phyloP scores from a whole-genome alignment of 805 yeast species.

The Kuraishia hungarica region DNA sequence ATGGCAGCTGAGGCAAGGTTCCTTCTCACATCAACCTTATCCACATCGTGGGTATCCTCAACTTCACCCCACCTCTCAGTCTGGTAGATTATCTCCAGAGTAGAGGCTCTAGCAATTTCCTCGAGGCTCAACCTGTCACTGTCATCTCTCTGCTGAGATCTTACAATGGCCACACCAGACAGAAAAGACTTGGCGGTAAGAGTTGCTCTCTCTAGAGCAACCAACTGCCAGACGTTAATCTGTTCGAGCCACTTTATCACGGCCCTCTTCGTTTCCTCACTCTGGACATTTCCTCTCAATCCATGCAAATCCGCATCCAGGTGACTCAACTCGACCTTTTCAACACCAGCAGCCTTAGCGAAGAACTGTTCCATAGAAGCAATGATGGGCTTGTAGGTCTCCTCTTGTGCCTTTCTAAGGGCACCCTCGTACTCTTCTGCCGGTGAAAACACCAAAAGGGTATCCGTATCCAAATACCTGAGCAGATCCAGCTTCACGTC shows the following conservation, averaged over 20 bases:
- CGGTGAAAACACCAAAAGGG: conserved; percentile 82
- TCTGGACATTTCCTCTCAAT: conserved; percentile 72
- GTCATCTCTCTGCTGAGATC: conserved; percentile 27
- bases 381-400: conserved; percentile 68
- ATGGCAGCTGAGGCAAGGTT: conserved; percentile 73
- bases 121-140: conserved; percentile 39
- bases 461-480: conserved; percentile 90
- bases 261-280: conserved; percentile 45
- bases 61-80: conserved; percentile 96
- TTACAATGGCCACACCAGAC: conserved; percentile 63
- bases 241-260: conserved; percentile 57
- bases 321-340: conserved; percentile 33
- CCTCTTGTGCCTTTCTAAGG: conserved; percentile 73
- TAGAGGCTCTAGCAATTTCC: conserved; percentile 68
- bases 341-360: conserved; percentile 26
- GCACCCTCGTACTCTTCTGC: conserved; percentile 72
- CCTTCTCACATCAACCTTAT: conserved; percentile 80
- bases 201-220: conserved; percentile 86
- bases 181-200: conserved; percentile 80
- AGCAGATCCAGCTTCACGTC: conserved; percentile 53
- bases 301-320: conserved; percentile 82
- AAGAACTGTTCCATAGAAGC: conserved; percentile 54
- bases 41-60: conserved; percentile 98
- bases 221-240: conserved; percentile 68
- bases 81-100: conserved; percentile 77